A percentile compares a stretch with the other conserved stretches of the same genome.
Conservation (phyloP, 208 protist species). For the Herpetomonas tarakana region DNA sequence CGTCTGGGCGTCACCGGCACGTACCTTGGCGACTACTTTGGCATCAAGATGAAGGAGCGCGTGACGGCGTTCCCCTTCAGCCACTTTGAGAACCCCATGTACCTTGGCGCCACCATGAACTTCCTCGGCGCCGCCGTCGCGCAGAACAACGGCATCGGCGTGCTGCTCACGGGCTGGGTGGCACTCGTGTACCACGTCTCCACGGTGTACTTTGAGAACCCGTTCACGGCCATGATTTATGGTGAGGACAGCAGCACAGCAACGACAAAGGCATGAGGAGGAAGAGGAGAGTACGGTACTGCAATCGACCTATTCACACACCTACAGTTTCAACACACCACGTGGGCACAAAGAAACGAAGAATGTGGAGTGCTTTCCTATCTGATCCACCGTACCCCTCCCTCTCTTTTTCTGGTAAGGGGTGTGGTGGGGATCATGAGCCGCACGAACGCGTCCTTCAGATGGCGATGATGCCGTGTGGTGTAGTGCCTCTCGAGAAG, state of each 20-base stretch:
- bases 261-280: neutral
- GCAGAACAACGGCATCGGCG: constrained; percentile 66
- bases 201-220: constrained; percentile 84
- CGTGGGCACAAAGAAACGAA: no score
- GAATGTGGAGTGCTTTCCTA: no score
- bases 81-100: constrained; percentile 93
- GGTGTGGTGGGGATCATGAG: no score
- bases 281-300: no score
- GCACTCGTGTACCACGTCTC: constrained; percentile 86
- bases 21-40: constrained; percentile 95
- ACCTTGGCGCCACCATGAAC: constrained; percentile 86
- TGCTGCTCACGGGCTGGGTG: constrained; percentile 63
- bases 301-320: no score
- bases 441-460: no score
- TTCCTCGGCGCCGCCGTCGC: constrained; percentile 79
- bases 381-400: no score
- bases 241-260: constrained; percentile 1
- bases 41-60: constrained; percentile 82
- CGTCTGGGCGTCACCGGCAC: constrained; percentile 91
- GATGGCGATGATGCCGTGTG: no score
- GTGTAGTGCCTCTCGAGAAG: no score
- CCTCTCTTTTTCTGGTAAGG: no score
- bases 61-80: constrained; percentile 94
- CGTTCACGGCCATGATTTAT: constrained; percentile 92
- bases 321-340: no score